phyloP scores from a whole-genome alignment of 192 early-diverging fungal genomes.

The Mortierella antarctica region DNA sequence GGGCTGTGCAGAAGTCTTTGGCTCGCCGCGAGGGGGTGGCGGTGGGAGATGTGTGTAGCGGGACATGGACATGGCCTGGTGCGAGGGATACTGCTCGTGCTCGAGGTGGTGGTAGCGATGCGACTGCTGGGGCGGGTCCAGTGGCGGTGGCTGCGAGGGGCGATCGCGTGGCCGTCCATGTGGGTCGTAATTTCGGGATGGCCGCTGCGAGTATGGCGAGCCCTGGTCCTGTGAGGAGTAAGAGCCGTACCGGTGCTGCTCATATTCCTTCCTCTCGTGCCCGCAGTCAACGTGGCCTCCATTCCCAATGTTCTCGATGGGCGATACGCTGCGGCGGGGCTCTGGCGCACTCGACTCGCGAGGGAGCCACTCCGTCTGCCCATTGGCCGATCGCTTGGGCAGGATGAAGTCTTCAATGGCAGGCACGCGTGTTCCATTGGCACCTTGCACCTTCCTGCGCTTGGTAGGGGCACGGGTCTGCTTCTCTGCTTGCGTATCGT shows the following conservation, averaged over 20 bases:
- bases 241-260: not conserved
- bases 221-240: not conserved
- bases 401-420: slow-evolving; percentile 65
- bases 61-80: slow-evolving; percentile 41
- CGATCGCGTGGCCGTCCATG: not conserved
- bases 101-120: slow-evolving; percentile 27
- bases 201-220: slow-evolving; percentile 12
- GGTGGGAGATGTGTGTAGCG: slow-evolving; percentile 20
- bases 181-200: slow-evolving; percentile 1
- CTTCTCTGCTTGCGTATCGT: slow-evolving; percentile 7
- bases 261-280: not conserved
- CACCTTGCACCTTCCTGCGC: slow-evolving; percentile 17
- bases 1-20: not conserved
- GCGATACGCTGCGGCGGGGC: slow-evolving; percentile 22
- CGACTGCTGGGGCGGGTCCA: not conserved
- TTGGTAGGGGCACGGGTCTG: slow-evolving; percentile 18
- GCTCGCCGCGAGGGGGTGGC: slow-evolving; percentile 3
- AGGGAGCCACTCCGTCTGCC: slow-evolving; percentile 38
- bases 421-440: slow-evolving; percentile 31
- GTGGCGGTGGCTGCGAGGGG: not conserved
- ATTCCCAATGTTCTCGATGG: slow-evolving; percentile 38
- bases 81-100: slow-evolving; percentile 34
- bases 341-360: slow-evolving; percentile 2
- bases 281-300: slow-evolving; percentile 5
- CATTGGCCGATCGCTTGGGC: slow-evolving; percentile 55